A percentile compares a stretch with the other conserved stretches of the same genome.
These are phyloP conservation scores for Penicillium cataractarum DNA, from an alignment of 495 filamentous ascomycete genomes.

Conservation along the genomic window DNA sequence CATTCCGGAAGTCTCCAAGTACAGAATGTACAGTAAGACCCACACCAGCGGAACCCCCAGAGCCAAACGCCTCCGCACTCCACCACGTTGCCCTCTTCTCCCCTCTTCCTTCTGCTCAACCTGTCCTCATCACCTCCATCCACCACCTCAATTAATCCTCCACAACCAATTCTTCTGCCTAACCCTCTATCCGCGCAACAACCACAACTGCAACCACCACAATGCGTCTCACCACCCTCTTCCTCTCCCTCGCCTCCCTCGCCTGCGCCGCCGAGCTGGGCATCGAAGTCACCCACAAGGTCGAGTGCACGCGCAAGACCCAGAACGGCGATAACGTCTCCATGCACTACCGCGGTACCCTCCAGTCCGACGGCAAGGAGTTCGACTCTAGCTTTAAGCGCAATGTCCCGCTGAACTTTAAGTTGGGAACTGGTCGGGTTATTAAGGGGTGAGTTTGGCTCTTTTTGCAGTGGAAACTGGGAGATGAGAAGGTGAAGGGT, in stretches of 20 bases:
- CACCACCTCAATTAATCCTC: slow-evolving; percentile 1
- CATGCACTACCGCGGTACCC: slow-evolving; percentile 87
- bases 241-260: slow-evolving; percentile 58
- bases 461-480: not conserved
- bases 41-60: not conserved
- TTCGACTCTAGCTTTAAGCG: slow-evolving; percentile 73
- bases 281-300: slow-evolving; percentile 74
- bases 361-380: slow-evolving; percentile 55
- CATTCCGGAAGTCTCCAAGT: not conserved
- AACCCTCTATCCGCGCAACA: not conserved
- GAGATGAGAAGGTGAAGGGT: too few species aligned
- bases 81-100: slow-evolving; percentile 11
- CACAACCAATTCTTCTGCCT: not conserved
- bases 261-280: slow-evolving; percentile 58
- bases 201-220: slow-evolving; percentile 3
- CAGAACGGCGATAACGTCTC: slow-evolving; percentile 74
- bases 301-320: slow-evolving; percentile 75
- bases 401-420: slow-evolving; percentile 74
- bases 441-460: slow-evolving; percentile 70
- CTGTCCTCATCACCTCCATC: not conserved
- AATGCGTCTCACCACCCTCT: slow-evolving; percentile 44
- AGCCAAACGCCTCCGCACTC: slow-evolving; percentile 11
- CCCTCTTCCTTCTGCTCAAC: not conserved
- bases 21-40: not conserved
- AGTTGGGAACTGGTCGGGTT: slow-evolving; percentile 76